phyloP scores from a whole-genome alignment of 139 green algal species.

The Picochlorum sp. region DNA sequence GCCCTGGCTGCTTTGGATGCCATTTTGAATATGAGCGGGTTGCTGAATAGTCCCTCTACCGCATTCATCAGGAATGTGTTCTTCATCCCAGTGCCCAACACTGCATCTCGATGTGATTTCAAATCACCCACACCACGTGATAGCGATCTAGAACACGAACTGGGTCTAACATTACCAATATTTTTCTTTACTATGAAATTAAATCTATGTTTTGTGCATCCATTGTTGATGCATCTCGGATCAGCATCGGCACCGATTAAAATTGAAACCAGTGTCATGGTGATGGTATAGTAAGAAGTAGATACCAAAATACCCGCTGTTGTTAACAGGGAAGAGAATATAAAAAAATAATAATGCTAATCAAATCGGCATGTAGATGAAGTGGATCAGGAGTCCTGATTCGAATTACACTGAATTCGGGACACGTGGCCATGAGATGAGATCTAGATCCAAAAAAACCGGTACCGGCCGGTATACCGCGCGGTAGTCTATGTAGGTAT shows the following conservation, averaged over 20 bases:
- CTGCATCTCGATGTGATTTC: not conserved
- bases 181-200: not conserved
- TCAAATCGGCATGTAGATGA: too few relatives aligned
- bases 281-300: not conserved
- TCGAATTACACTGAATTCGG: too few relatives aligned
- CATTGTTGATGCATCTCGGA: not conserved
- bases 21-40: constrained; percentile 50
- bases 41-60: constrained; percentile 54
- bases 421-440: too few relatives aligned
- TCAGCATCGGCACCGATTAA: not conserved
- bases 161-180: not conserved
- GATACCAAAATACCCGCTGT: too few relatives aligned
- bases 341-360: too few relatives aligned
- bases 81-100: not conserved
- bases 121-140: not conserved
- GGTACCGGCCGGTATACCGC: too few relatives aligned
- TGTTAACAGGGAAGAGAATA: too few relatives aligned
- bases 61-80: constrained; percentile 27
- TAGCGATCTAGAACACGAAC: not conserved
- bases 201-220: not conserved
- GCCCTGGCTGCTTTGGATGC: constrained; percentile 36
- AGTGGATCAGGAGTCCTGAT: too few relatives aligned
- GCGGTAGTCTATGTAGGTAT: too few relatives aligned
- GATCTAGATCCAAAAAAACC: too few relatives aligned
- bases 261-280: not conserved